These are phyloP conservation scores for Gymnopilus dilepis DNA, from an alignment of 768 basidiomycete species.

Conservation along the genomic window DNA sequence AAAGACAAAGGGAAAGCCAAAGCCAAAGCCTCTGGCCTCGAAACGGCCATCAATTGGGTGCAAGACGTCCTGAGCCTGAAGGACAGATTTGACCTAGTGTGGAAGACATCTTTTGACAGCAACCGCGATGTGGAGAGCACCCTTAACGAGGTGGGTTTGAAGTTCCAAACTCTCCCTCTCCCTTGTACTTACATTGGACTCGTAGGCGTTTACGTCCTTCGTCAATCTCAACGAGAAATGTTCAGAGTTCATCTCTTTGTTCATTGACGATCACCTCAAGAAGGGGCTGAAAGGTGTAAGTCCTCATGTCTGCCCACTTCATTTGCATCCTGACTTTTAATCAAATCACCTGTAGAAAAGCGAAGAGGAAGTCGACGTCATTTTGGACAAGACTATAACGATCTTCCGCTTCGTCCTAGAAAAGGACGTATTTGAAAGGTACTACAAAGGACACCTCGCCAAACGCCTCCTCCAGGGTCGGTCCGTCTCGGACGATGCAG, in stretches of 20 bases:
- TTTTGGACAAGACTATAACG: constrained; percentile 95
- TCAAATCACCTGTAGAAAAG: constrained; percentile 79
- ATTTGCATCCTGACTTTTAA: constrained; percentile 6
- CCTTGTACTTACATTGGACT: background rate
- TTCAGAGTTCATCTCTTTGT: constrained; percentile 94
- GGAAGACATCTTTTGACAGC: constrained; percentile 69
- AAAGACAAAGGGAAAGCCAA: constrained; percentile 56
- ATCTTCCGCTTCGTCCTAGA: constrained; percentile 94
- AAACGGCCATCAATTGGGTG: constrained; percentile 90
- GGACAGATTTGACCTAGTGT: constrained; percentile 84
- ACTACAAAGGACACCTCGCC: constrained; percentile 96
- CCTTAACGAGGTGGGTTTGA: constrained; percentile 75
- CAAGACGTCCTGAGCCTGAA: constrained; percentile 90
- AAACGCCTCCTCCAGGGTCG: constrained; percentile 87
- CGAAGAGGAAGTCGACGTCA: constrained; percentile 85
- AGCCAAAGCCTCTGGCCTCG: constrained; percentile 43
- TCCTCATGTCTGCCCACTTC: constrained; percentile 12
- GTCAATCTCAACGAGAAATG: constrained; percentile 87
- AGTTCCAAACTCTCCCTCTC: background rate
- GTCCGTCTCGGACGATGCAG: constrained; percentile 96
- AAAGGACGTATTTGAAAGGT: constrained; percentile 97
- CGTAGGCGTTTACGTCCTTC: constrained; percentile 90
- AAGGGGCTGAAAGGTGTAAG: constrained; percentile 93
- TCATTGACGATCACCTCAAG: constrained; percentile 95
- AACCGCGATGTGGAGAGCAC: constrained; percentile 82